Evolutionary conservation across 1,284 basidiomycete genomes (phyloP).

Genomic region (Rhodofomes roseus): DNA sequence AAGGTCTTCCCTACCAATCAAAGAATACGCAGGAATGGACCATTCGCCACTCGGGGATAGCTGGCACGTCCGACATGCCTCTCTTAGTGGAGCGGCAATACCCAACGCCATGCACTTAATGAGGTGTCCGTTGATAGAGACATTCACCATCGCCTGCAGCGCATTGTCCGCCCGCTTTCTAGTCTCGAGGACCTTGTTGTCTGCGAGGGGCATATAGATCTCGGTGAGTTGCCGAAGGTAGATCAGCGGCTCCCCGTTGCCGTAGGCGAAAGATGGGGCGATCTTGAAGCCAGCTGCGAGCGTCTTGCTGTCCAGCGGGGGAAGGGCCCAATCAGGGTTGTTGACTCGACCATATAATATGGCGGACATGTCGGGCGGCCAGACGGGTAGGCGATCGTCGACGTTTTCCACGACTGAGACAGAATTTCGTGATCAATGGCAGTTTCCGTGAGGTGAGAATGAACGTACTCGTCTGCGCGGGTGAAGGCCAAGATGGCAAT

Average conservation of each 20-base stretch:
- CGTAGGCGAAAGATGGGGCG: slow-evolving; percentile 56
- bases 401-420: slow-evolving; percentile 39
- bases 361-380: slow-evolving; percentile 65
- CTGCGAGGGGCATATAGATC: slow-evolving; percentile 56
- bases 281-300: slow-evolving; percentile 49
- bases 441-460: not conserved
- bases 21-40: slow-evolving; percentile 66
- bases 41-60: slow-evolving; percentile 72
- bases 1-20: slow-evolving; percentile 81
- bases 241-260: slow-evolving; percentile 51
- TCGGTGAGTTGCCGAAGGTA: slow-evolving; percentile 47
- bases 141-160: slow-evolving; percentile 57
- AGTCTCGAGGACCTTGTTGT: slow-evolving; percentile 42
- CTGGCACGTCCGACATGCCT: slow-evolving; percentile 81
- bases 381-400: slow-evolving; percentile 65
- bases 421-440: not conserved
- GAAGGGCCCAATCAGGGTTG: slow-evolving; percentile 62
- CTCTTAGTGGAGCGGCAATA: slow-evolving; percentile 75
- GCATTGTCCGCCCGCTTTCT: slow-evolving; percentile 64
- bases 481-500: slow-evolving; percentile 52
- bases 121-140: slow-evolving; percentile 40
- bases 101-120: slow-evolving; percentile 64
- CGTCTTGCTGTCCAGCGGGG: slow-evolving; percentile 47
- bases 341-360: slow-evolving; percentile 62
- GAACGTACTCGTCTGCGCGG: slow-evolving; percentile 40